phyloP scores from a whole-genome alignment of 2,329 filamentous ascomycete genomes.

The Tolypocladium tundrense region DNA sequence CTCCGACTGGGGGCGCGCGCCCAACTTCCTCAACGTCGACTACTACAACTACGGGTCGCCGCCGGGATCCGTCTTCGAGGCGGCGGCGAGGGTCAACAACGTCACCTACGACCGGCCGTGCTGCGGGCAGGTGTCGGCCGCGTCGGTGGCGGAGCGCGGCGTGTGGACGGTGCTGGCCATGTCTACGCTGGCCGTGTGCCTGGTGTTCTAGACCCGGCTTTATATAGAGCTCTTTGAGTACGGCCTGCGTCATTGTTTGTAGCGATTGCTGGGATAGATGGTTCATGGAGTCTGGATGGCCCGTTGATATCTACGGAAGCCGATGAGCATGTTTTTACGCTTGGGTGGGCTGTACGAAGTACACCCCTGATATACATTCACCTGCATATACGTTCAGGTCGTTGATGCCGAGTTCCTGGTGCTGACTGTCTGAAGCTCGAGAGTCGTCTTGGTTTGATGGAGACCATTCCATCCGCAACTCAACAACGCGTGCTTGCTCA shows the following conservation, averaged over 20 bases:
- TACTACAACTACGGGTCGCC: slow-evolving; percentile 66
- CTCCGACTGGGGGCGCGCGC: slow-evolving; percentile 53
- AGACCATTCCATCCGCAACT: too few relatives aligned
- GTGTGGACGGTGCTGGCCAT: background rate
- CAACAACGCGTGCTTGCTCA: too few relatives aligned
- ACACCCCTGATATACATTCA: too few relatives aligned
- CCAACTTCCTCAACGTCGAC: slow-evolving; percentile 74
- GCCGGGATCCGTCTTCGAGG: slow-evolving; percentile 66
- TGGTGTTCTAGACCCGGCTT: background rate
- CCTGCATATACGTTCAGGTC: background rate
- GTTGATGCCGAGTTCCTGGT: too few relatives aligned
- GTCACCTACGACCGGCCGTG: slow-evolving; percentile 55
- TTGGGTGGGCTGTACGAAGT: background rate
- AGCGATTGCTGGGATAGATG: background rate
- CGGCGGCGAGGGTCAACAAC: slow-evolving; percentile 59
- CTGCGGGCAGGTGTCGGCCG: slow-evolving; percentile 36
- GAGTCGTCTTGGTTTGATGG: too few relatives aligned
- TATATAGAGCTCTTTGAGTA: background rate
- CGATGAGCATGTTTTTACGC: background rate
- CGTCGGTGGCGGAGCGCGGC: background rate
- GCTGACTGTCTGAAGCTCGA: too few relatives aligned
- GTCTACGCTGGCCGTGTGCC: background rate
- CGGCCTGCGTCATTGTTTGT: background rate
- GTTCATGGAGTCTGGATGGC: background rate
- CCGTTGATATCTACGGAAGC: background rate